Conservation (phyloP, 2,329 filamentous ascomycete genomes). For the Myriosclerotinia curreyana region DNA sequence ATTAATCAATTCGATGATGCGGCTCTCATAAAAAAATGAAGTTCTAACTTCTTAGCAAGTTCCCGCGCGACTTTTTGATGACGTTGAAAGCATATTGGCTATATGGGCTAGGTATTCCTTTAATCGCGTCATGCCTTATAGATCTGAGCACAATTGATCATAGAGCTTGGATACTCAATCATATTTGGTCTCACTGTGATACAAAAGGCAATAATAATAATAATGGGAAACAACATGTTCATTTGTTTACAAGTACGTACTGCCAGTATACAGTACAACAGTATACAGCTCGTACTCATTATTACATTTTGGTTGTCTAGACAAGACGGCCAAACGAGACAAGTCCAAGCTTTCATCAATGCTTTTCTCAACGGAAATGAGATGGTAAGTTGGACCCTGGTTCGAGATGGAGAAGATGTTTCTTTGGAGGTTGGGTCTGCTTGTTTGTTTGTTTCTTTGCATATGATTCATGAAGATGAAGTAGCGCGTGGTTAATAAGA, state of each 20-base stretch:
- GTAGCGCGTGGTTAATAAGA: constrained; percentile 5
- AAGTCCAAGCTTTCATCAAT: constrained; percentile 11
- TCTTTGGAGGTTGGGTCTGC: constrained; percentile 14
- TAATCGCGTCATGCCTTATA: too few relatives aligned
- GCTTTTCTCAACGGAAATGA: constrained; percentile 8
- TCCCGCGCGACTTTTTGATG: background rate
- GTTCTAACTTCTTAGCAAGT: too few relatives aligned
- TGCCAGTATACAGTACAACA: too few relatives aligned
- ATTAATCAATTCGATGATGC: constrained; percentile 4
- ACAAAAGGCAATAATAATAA: background rate
- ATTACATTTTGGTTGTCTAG: constrained; percentile 12
- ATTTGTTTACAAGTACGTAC: background rate
- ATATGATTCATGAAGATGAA: constrained; percentile 13
- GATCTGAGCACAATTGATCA: background rate
- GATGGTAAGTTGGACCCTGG: background rate
- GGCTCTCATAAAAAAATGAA: background rate
- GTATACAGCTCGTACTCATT: too few relatives aligned
- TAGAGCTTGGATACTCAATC: constrained; percentile 1
- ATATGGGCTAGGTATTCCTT: too few relatives aligned
- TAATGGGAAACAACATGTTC: background rate
- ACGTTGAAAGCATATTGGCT: too few relatives aligned
- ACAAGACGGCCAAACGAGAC: constrained; percentile 10
- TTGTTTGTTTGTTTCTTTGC: background rate
- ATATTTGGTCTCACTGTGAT: background rate
- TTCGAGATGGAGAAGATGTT: constrained; percentile 18